Evolutionary conservation across 83 land plant genomes (phyloP).

Genomic region (Thuja plicata): DNA sequence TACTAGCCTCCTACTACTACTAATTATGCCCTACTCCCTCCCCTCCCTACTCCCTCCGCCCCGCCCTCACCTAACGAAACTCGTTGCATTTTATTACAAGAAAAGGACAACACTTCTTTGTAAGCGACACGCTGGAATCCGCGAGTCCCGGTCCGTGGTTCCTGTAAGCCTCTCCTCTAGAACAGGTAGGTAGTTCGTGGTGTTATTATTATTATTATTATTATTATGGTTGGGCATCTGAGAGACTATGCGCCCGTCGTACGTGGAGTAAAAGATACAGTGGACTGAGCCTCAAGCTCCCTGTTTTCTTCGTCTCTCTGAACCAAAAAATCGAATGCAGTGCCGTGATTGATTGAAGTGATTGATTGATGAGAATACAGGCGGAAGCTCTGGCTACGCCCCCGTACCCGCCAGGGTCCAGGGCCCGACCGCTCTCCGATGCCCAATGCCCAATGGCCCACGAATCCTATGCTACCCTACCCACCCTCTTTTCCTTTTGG

Average conservation of each 20-base stretch:
- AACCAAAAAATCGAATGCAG: neutral
- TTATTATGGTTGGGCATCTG: neutral
- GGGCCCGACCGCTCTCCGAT: neutral
- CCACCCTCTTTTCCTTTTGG: neutral
- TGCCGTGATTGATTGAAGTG: slow-evolving; percentile 12
- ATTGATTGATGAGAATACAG: neutral
- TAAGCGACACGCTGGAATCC: slow-evolving; percentile 10
- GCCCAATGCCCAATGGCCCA: neutral
- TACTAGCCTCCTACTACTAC: neutral
- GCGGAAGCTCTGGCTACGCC: slow-evolving; percentile 3
- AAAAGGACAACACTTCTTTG: neutral
- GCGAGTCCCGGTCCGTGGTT: too few species aligned
- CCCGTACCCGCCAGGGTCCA: neutral
- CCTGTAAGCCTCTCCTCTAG: too few species aligned
- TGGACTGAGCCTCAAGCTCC: neutral
- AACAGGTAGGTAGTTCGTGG: too few species aligned
- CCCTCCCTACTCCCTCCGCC: neutral
- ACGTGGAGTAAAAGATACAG: neutral
- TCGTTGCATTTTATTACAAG: neutral
- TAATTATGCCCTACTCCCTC: neutral
- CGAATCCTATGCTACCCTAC: neutral
- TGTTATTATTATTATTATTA: neutral
- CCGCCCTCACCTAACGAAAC: neutral
- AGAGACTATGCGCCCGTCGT: neutral
- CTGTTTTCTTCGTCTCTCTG: too few species aligned